Evolutionary conservation across 441 rosid species (phyloP).

Genomic region (Syzygium malaccense): DNA sequence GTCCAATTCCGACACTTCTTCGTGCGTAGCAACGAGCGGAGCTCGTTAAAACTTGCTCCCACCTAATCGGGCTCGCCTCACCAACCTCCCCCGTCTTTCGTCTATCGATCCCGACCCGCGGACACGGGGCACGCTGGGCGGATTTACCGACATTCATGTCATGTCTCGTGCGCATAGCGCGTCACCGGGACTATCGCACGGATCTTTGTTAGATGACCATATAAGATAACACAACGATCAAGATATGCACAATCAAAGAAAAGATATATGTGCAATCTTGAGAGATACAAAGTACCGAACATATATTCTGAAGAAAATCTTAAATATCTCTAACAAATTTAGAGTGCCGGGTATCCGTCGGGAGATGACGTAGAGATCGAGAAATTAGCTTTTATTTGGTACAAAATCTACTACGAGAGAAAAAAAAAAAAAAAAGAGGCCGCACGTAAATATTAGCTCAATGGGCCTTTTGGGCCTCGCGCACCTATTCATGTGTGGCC

Average conservation of each 20-base stretch:
- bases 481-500: too few relatives aligned
- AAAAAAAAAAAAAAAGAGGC: too few relatives aligned
- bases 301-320: neutral
- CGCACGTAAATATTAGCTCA: neutral
- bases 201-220: neutral
- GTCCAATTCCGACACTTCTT: neutral
- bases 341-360: neutral
- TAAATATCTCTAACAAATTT: neutral
- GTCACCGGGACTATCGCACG: too few relatives aligned
- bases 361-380: neutral
- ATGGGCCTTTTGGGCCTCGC: neutral
- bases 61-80: neutral
- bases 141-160: too few relatives aligned
- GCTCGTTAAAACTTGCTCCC: neutral
- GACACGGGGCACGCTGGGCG: too few relatives aligned
- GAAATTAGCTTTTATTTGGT: neutral
- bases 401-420: neutral
- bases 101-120: neutral
- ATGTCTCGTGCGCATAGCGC: too few relatives aligned
- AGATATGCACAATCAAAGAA: neutral
- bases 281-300: neutral
- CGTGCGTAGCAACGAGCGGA: neutral
- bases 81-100: neutral
- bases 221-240: neutral
- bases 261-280: neutral